Base-by-base conservation (phyloP, 2,329 filamentous ascomycete species). In the Emergomyces pasteurianus region DNA sequence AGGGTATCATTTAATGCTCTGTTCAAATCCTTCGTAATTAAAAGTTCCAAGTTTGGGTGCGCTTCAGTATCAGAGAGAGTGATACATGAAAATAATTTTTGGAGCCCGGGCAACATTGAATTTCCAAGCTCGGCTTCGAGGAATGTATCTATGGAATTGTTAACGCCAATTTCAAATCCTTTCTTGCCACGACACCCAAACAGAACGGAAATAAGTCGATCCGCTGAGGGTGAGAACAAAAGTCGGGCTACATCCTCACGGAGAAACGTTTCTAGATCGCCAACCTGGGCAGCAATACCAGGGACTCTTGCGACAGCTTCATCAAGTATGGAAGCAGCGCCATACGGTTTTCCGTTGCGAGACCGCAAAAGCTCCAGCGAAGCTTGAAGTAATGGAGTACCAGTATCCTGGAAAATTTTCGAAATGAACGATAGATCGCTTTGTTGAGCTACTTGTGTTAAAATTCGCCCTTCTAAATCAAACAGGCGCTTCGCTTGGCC, bases 401-500 rank as follows among this genome's bases (percentile, higher is more conserved):
- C 73, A 7, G 72, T 68, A 31, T 72, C 72, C 28, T 77, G 70
- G 16, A 78, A 67, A 2, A 70, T 64, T 18, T 76, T 56, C 65
- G 64, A 65, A 67, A 73, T 62, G 28, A 60, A 61, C 18, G 64
- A 16, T 50, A 72, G 68, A 47, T 58, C 65, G 28, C 65, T 69
- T 43, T 60, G 67, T 52, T 64, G 70, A 31, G 60, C 63, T 40
- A 64, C 62, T 59, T 65, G 67, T 18, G 67, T 64, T 34, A 77
- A 65, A 28, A 79, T 62, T 23, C 75, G 72, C 53, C 71, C 65
- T 63, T 79, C 78, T 10, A 90, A 73, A 1, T 81, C 75, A 63
- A 88, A 86, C 75, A 90, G 90, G 0, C 88, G 85, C 53, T 80
- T 78, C 0, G 86, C 86, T 67, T 88, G 82, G 7, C 85, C 79